Evolutionary conservation across 257 asterid species (phyloP).

Genomic region (Fraxinus quadrangulata): DNA sequence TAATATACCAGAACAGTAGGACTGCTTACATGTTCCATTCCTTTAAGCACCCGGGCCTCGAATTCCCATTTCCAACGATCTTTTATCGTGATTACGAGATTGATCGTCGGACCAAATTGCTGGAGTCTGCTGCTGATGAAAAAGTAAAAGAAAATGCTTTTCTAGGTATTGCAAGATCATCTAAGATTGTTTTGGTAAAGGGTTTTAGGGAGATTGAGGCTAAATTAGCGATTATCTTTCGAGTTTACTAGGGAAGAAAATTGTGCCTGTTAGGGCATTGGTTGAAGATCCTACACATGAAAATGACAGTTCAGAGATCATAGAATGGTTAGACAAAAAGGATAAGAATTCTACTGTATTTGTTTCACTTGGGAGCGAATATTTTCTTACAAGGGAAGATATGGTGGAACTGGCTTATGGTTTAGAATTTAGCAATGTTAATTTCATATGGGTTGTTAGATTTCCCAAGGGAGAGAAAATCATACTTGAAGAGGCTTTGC

Average conservation of each 20-base stretch:
- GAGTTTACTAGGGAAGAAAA: conserved; percentile 22
- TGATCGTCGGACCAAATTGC: conserved; percentile 12
- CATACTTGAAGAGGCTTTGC: conserved; percentile 30
- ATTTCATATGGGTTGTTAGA: conserved; percentile 57
- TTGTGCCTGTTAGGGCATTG: conserved; percentile 42
- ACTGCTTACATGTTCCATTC: conserved; percentile 33
- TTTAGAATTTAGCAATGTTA: conserved; percentile 39
- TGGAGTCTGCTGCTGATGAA: neutral
- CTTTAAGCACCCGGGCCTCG: neutral
- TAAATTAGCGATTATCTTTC: conserved; percentile 31
- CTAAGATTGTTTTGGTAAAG: conserved; percentile 39
- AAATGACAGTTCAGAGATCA: conserved; percentile 10
- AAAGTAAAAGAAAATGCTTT: conserved; percentile 13
- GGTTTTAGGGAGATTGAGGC: conserved; percentile 43
- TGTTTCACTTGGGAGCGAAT: conserved; percentile 56
- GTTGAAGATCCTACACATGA: conserved; percentile 35
- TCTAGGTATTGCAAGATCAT: conserved; percentile 20
- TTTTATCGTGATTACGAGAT: conserved; percentile 25
- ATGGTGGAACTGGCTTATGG: conserved; percentile 42
- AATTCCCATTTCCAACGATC: conserved; percentile 28
- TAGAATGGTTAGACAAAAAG: conserved; percentile 39
- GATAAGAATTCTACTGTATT: conserved; percentile 34
- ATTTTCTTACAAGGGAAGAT: conserved; percentile 40
- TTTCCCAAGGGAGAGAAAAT: conserved; percentile 33
- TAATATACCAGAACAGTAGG: conserved; percentile 37